phyloP scores from a whole-genome alignment of 441 rosid genomes.

The Euphorbia corollata region DNA sequence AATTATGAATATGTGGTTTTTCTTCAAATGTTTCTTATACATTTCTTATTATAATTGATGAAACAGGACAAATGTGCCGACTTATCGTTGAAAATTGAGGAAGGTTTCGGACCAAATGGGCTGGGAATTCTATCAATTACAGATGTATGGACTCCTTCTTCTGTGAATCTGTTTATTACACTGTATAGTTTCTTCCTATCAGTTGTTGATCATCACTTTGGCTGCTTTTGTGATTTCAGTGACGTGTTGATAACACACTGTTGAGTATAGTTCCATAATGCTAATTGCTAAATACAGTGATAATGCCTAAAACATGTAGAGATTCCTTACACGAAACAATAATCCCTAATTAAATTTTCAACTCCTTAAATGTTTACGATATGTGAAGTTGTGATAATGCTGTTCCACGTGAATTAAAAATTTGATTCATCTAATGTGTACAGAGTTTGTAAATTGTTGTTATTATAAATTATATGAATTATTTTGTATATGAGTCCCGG shows the following conservation, averaged over 20 bases:
- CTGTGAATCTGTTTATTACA: slow-evolving; percentile 2
- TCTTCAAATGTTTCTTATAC: neutral
- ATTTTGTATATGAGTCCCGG: neutral
- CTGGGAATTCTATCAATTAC: slow-evolving; percentile 70
- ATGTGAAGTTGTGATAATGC: neutral
- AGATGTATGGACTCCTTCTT: slow-evolving; percentile 30
- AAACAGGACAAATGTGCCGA: slow-evolving; percentile 55
- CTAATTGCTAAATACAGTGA: neutral
- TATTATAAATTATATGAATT: neutral
- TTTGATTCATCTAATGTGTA: neutral
- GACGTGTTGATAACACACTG: neutral
- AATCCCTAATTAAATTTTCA: neutral
- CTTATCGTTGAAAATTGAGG: slow-evolving; percentile 60
- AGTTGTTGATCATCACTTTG: neutral
- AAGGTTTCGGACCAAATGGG: slow-evolving; percentile 83
- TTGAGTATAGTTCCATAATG: neutral
- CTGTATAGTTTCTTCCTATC: too few species aligned
- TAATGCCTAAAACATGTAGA: neutral
- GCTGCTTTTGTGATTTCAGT: neutral
- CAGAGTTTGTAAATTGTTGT: neutral
- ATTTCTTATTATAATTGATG: slow-evolving; percentile 20
- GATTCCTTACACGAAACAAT: neutral
- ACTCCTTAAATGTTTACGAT: neutral
- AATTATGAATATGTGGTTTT: neutral
- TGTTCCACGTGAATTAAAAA: neutral